These are phyloP conservation scores for Exophiala bonariae DNA, from an alignment of 2,329 filamentous ascomycete genomes.

Conservation along the genomic window DNA sequence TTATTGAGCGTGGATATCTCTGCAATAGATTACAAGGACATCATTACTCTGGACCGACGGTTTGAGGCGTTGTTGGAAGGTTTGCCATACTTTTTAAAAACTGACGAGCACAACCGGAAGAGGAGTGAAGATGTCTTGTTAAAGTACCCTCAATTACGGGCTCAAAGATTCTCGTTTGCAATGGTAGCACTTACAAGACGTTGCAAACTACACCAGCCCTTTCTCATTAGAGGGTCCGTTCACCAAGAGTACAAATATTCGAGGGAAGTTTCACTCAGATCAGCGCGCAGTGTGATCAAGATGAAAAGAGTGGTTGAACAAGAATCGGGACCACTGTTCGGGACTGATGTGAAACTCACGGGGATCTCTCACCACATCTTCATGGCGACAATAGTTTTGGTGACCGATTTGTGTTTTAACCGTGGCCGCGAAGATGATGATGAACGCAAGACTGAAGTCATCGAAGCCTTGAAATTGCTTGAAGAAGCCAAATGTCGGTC, in stretches of 20 bases:
- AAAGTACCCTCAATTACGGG: constrained; percentile 32
- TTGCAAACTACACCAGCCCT: constrained; percentile 41
- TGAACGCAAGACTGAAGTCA: constrained; percentile 37
- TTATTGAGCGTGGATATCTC: constrained; percentile 29
- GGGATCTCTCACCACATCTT: constrained; percentile 40
- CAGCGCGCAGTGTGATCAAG: constrained; percentile 40
- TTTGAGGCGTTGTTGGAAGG: constrained; percentile 34
- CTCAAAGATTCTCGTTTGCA: constrained; percentile 38
- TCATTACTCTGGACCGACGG: constrained; percentile 39
- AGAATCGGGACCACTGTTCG: constrained; percentile 25
- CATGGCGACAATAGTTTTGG: constrained; percentile 39
- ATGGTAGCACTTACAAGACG: constrained; percentile 37
- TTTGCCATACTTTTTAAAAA: constrained; percentile 39
- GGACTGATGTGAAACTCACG: constrained; percentile 27
- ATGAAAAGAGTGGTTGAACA: constrained; percentile 37
- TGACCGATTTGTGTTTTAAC: constrained; percentile 44
- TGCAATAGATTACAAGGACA: constrained; percentile 37
- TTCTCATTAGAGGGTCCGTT: constrained; percentile 38
- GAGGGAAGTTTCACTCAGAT: constrained; percentile 37
- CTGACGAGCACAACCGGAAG: constrained; percentile 33
- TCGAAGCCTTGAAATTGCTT: constrained; percentile 39
- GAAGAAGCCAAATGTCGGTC: constrained; percentile 37
- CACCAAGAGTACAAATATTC: constrained; percentile 40
- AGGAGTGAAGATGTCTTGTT: constrained; percentile 32
- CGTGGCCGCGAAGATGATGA: constrained; percentile 38